Base-by-base conservation (phyloP, 2,329 filamentous ascomycete species). In the Cryphonectria parasitica region DNA sequence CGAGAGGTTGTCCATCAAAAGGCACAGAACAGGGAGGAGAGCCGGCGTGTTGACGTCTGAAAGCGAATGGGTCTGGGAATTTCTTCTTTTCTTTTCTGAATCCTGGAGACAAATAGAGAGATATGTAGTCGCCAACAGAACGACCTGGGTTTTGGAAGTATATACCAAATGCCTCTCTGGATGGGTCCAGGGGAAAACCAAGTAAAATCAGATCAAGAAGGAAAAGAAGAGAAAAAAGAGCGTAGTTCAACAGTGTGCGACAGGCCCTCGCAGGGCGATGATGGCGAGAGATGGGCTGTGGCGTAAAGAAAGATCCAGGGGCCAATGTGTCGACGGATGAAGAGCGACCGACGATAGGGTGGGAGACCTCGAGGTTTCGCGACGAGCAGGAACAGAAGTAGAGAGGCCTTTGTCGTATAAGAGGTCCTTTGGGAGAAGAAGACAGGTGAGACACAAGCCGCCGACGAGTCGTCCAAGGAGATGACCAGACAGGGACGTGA, bases 361-460 rank as follows among this genome's bases (percentile, higher is more conserved):
- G 34, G 8, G 15, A 58, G 54, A 58, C 54, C 54, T 58, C 36
- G 22, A 63, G 34, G 61, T 11, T 43, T 28, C 36, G 34, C 43
- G 61, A 43, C 34, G 61, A 45, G 41, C 10, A 28, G 22, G 11
- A 64, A n/a, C 61, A 62, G 25, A 39, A n/a, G 28, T 28, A 36
- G 58, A 31, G 58, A 62, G 31, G 58, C 17, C 19, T 36, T 7
- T 43, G n/a, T 43, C 36, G 61, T 43, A 41, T 43, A 39, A 62
- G 61, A 64, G 39, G 25, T 45, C 39, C 22, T 63, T 22, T 36
- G 25, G 22, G 22, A 11, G 61, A 22, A 41, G 39, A 41, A n/a
- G 36, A 43, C 36, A 25, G 36, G 65, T 72, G 69, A 71, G 71
- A 72, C 71, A 71, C 52, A 69, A 66, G 66, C 71, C 65, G 71